Percentiles rank a stretch among this genome's conserved stretches.
These are phyloP conservation scores for Kazachstania sp. DNA, from an alignment of 1,139 yeast genomes.

Conservation along the genomic window DNA sequence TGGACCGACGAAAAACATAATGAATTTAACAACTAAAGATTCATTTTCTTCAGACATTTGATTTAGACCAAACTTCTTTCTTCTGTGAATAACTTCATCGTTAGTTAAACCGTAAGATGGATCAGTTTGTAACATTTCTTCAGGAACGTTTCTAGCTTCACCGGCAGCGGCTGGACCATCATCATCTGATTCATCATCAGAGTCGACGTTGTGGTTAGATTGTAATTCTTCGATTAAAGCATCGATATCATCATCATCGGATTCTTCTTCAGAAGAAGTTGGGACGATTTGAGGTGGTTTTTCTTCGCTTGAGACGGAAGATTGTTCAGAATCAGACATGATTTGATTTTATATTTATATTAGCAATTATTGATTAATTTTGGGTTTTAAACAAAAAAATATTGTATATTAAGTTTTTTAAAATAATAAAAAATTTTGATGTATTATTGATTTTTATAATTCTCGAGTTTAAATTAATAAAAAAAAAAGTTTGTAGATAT, in stretches of 20 bases:
- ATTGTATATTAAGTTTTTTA: no score
- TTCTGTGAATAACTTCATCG: conserved; percentile 77
- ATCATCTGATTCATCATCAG: conserved; percentile 40
- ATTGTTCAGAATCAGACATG: conserved; percentile 6
- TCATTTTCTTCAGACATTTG: conserved; percentile 93
- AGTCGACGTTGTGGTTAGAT: conserved; percentile 65
- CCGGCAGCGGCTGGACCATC: conserved; percentile 35
- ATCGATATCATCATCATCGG: conserved; percentile 76
- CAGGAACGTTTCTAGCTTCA: conserved; percentile 65
- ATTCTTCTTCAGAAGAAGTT: conserved; percentile 34
- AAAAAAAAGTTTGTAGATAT: no score
- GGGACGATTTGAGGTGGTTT: conserved; percentile 31
- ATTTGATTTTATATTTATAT: not conserved
- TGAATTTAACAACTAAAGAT: conserved; percentile 72
- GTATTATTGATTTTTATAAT: no score
- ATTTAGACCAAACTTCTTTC: conserved; percentile 89
- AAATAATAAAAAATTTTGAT: not conserved
- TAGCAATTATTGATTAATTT: not conserved
- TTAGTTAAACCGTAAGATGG: conserved; percentile 69
- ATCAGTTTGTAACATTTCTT: conserved; percentile 63
- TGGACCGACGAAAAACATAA: conserved; percentile 94
- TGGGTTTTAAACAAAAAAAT: not conserved
- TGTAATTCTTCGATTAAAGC: conserved; percentile 84
- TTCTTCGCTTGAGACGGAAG: conserved; percentile 8
- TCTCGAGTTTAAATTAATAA: no score